Evolutionary conservation across 257 asterid species (phyloP).

Genomic region (Ehretia macrophylla): DNA sequence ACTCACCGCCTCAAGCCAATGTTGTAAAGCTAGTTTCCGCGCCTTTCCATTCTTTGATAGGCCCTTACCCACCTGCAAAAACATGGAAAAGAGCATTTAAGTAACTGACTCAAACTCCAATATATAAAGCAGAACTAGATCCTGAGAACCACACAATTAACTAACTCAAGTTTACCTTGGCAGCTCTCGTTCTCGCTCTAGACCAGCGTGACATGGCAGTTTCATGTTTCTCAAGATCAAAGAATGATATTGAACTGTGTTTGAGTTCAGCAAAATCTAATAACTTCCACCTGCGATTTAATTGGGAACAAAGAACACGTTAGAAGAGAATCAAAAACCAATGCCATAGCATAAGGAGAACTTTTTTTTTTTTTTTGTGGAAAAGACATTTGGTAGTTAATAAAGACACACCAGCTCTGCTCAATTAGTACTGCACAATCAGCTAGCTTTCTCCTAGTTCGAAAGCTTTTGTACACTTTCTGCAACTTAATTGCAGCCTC

Average conservation of each 20-base stretch:
- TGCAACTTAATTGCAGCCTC: slow-evolving; percentile 58
- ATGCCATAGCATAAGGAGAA: too few species aligned
- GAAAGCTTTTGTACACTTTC: slow-evolving; percentile 54
- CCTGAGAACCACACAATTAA: background rate
- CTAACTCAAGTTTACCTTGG: slow-evolving; percentile 31
- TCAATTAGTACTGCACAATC: slow-evolving; percentile 69
- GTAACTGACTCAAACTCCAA: background rate
- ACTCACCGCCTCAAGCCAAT: slow-evolving; percentile 69
- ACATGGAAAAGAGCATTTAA: background rate
- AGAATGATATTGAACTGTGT: slow-evolving; percentile 52
- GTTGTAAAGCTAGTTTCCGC: slow-evolving; percentile 56
- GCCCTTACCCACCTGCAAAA: slow-evolving; percentile 53
- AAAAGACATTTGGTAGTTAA: background rate
- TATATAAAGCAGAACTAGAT: too few species aligned
- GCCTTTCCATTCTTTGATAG: slow-evolving; percentile 51
- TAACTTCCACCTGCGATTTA: slow-evolving; percentile 35
- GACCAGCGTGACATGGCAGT: slow-evolving; percentile 62
- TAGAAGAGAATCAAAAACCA: background rate
- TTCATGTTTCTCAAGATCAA: slow-evolving; percentile 40
- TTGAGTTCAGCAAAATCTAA: slow-evolving; percentile 52
- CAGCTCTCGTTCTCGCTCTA: slow-evolving; percentile 60
- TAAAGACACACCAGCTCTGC: slow-evolving; percentile 40
- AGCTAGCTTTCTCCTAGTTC: slow-evolving; percentile 54
- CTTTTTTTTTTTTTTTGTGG: background rate
- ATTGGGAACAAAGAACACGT: background rate